Evolutionary conservation across 2,329 filamentous ascomycete species (phyloP).

Genomic region (Pseudogymnoascus sp.): DNA sequence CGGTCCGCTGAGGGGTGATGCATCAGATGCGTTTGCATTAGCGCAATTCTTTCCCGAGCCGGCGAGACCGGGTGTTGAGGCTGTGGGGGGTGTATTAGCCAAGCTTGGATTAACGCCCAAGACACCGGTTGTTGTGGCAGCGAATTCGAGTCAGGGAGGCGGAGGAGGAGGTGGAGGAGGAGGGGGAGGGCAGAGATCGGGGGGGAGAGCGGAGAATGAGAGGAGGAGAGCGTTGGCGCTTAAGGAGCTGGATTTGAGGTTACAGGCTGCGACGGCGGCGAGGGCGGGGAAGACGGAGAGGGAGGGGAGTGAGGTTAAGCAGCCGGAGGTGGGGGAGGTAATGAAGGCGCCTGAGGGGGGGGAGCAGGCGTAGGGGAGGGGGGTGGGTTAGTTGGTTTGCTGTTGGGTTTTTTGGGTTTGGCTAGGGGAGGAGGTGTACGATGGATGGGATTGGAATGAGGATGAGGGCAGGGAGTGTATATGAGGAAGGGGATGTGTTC

Average conservation of each 20-base stretch:
- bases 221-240: conserved; percentile 79
- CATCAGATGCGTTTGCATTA: conserved; percentile 93
- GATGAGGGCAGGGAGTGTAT: too few relatives aligned
- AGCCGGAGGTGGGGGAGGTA: neutral
- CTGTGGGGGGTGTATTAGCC: conserved; percentile 69
- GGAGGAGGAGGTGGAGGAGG: too few relatives aligned
- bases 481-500: too few relatives aligned
- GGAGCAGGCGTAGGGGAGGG: neutral
- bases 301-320: neutral
- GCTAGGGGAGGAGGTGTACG: neutral
- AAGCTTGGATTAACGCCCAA: conserved; percentile 63
- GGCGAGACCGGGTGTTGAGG: conserved; percentile 67
- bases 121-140: conserved; percentile 73
- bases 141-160: conserved; percentile 46
- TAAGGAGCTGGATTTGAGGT: conserved; percentile 82
- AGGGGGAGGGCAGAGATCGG: conserved; percentile 45
- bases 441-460: neutral
- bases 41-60: conserved; percentile 89
- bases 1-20: conserved; percentile 69
- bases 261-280: conserved; percentile 66
- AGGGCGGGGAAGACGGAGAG: conserved; percentile 31
- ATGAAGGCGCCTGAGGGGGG: neutral
- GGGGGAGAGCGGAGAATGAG: conserved; percentile 85
- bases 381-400: neutral
- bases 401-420: too few relatives aligned